A percentile compares a stretch with the other conserved stretches of the same genome.
phyloP scores from a whole-genome alignment of 352 stramenopile species.

The Phytophthora foliorum region DNA sequence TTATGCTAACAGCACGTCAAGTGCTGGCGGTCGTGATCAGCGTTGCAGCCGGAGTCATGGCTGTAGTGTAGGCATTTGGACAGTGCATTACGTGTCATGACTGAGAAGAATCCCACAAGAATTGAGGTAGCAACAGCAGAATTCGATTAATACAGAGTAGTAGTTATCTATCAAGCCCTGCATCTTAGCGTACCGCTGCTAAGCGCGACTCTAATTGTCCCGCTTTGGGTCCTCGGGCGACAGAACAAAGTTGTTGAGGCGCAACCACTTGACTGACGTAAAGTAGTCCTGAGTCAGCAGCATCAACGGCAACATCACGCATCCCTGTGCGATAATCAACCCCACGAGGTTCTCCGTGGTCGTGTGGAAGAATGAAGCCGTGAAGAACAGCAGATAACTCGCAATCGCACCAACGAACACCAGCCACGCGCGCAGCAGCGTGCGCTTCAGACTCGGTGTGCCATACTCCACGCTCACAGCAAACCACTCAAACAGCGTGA shows the following conservation, averaged over 20 bases:
- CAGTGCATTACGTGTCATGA: conserved; percentile 1
- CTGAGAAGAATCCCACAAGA: conserved; percentile 1
- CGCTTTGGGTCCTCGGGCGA: conserved; percentile 50
- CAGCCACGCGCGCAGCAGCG: conserved; percentile 58
- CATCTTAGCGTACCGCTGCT: background rate
- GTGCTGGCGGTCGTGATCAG: conserved; percentile 32
- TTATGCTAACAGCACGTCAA: conserved; percentile 28
- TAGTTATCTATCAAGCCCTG: conserved; percentile 23
- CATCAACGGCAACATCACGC: conserved; percentile 72
- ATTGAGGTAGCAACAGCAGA: conserved; percentile 23
- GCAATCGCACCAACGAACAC: conserved; percentile 43
- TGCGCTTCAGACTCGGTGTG: conserved; percentile 55
- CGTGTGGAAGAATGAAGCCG: conserved; percentile 75
- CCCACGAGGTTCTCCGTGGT: conserved; percentile 71
- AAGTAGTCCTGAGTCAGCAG: conserved; percentile 77
- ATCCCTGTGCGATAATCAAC: conserved; percentile 62
- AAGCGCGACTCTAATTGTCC: conserved; percentile 5
- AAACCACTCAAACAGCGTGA: conserved; percentile 83
- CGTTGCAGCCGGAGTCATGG: conserved; percentile 32
- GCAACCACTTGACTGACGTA: conserved; percentile 45
- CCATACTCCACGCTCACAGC: conserved; percentile 61
- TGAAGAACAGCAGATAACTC: conserved; percentile 77
- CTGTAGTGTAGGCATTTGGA: conserved; percentile 24
- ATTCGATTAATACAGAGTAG: conserved; percentile 20
- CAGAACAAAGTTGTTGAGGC: conserved; percentile 73